phyloP scores from a whole-genome alignment of 2,329 filamentous ascomycete species.

The Curvularia sp. region DNA sequence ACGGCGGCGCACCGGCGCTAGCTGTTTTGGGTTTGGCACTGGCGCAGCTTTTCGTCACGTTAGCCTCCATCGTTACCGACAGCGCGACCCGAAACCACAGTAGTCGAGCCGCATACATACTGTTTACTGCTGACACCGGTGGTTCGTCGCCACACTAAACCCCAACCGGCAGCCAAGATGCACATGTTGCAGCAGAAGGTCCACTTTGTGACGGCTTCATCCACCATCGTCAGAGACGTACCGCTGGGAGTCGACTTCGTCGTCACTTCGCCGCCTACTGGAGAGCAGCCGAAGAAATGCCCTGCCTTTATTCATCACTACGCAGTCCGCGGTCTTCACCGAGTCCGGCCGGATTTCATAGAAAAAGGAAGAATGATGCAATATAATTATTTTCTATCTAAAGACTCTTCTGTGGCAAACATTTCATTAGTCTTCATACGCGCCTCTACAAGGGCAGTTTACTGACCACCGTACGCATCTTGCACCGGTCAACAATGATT shows the following conservation, averaged over 20 bases:
- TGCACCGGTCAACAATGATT: constrained; percentile 1
- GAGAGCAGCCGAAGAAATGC: constrained; percentile 16
- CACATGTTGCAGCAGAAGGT: constrained; percentile 29
- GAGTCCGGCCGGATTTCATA: constrained; percentile 22
- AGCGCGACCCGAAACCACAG: constrained; percentile 20
- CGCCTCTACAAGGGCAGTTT: not conserved
- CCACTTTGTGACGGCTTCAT: constrained; percentile 26
- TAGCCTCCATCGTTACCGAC: constrained; percentile 11
- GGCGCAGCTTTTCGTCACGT: constrained; percentile 23
- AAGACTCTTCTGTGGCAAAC: not conserved
- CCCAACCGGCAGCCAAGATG: constrained; percentile 35
- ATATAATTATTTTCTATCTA: not conserved
- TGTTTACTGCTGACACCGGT: constrained; percentile 13
- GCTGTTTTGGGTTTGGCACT: constrained; percentile 15
- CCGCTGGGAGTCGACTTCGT: constrained; percentile 13
- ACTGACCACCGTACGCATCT: not conserved
- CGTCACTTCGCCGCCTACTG: constrained; percentile 25
- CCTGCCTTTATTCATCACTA: constrained; percentile 10
- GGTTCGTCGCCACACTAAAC: constrained; percentile 8
- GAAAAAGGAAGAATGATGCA: constrained; percentile 15
- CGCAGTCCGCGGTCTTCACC: constrained; percentile 20
- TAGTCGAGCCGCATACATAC: constrained; percentile 14
- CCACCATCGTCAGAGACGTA: constrained; percentile 32
- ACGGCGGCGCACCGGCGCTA: constrained; percentile 20
- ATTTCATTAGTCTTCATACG: too few relatives aligned